These are phyloP conservation scores for Eucommia ulmoides DNA, from an alignment of 257 asterid genomes.

Conservation along the genomic window DNA sequence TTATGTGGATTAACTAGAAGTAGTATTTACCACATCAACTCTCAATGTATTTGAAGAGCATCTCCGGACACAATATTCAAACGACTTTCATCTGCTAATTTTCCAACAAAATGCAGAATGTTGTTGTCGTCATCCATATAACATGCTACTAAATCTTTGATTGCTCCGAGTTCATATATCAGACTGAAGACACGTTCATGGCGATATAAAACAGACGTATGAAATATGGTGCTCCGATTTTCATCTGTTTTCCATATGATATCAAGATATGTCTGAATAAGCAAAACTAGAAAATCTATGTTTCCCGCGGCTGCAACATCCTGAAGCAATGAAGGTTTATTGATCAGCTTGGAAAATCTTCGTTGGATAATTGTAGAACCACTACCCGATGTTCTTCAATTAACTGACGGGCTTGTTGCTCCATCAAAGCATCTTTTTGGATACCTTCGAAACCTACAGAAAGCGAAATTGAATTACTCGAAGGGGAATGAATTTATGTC, in stretches of 20 bases:
- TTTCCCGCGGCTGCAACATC: slow-evolving; percentile 17
- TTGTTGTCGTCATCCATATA: slow-evolving; percentile 4
- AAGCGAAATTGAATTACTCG: too few relatives aligned
- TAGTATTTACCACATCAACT: slow-evolving; percentile 28
- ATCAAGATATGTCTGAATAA: slow-evolving; percentile 7
- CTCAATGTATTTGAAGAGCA: slow-evolving; percentile 29
- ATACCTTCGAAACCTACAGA: too few relatives aligned
- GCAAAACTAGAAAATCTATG: slow-evolving; percentile 13
- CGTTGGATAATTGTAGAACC: too few relatives aligned
- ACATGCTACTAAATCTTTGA: slow-evolving; percentile 11
- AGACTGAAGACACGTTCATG: slow-evolving; percentile 14
- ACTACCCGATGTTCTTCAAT: too few relatives aligned
- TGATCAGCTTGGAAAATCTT: too few relatives aligned
- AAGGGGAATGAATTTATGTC: too few relatives aligned
- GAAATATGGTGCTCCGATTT: slow-evolving; percentile 9
- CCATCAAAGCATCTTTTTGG: too few relatives aligned
- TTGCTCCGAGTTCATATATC: slow-evolving; percentile 7
- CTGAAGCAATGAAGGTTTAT: too few relatives aligned
- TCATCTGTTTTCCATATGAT: slow-evolving; percentile 10
- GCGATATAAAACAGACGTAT: slow-evolving; percentile 7
- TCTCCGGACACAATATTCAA: slow-evolving; percentile 18
- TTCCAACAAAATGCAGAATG: slow-evolving; percentile 25
- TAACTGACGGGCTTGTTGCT: too few relatives aligned
- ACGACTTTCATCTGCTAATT: slow-evolving; percentile 11
- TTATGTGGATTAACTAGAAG: too few relatives aligned